These are phyloP conservation scores for Fusarium newnesense DNA, from an alignment of 2,329 filamentous ascomycete genomes.

Conservation along the genomic window DNA sequence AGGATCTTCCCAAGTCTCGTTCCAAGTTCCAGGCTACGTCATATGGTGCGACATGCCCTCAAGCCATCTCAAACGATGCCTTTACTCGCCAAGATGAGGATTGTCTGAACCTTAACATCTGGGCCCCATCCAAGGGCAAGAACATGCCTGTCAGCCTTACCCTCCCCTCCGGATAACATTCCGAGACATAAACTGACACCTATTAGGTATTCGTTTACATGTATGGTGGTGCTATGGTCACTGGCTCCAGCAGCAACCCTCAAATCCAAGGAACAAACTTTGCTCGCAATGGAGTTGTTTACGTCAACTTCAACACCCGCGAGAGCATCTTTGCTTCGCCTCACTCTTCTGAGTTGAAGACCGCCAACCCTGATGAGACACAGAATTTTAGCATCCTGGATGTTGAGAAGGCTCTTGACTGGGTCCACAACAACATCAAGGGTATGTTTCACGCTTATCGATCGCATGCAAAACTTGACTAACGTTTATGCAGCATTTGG, in stretches of 20 bases:
- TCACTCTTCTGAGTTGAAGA: conserved; percentile 51
- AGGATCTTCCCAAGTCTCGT: conserved; percentile 27
- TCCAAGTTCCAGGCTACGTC: conserved; percentile 21
- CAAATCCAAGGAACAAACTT: conserved; percentile 51
- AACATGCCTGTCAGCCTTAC: conserved; percentile 43
- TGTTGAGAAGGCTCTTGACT: conserved; percentile 42
- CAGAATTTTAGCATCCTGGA: conserved; percentile 43
- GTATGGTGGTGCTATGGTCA: conserved; percentile 50
- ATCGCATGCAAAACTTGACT: not conserved
- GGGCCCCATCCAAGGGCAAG: conserved; percentile 44
- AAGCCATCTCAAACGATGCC: conserved; percentile 28
- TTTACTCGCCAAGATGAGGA: conserved; percentile 49
- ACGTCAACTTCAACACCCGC: conserved; percentile 54
- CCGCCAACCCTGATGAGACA: conserved; percentile 22
- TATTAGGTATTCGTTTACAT: conserved; percentile 52
- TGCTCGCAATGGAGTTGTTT: conserved; percentile 50
- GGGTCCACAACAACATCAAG: conserved; percentile 39
- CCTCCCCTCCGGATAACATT: not conserved
- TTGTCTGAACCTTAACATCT: conserved; percentile 56
- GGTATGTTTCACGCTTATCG: conserved; percentile 6
- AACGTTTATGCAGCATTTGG: conserved; percentile 49
- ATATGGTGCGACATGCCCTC: conserved; percentile 40
- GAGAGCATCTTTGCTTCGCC: conserved; percentile 58
- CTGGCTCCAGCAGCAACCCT: conserved; percentile 53
- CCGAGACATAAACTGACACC: not conserved